phyloP scores from a whole-genome alignment of 495 filamentous ascomycete genomes.

The Aspergillus egyptiacus region DNA sequence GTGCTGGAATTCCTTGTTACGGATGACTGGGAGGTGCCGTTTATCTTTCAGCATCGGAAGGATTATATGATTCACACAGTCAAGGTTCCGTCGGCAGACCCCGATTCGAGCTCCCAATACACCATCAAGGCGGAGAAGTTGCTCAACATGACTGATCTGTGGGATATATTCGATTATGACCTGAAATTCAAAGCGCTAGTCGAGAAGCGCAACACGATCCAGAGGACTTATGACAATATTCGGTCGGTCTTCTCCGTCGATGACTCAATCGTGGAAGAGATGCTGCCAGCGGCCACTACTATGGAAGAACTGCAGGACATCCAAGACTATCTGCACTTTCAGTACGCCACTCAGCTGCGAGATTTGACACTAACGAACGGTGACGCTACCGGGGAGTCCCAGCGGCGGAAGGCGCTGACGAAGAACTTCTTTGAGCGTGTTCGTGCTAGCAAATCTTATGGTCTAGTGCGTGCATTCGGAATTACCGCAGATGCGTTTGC shows the following conservation, averaged over 20 bases:
- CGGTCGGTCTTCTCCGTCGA: constrained; percentile 46
- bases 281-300: constrained; percentile 64
- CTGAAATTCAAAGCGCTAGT: constrained; percentile 86
- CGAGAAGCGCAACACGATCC: constrained; percentile 80
- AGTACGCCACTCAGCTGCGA: constrained; percentile 76
- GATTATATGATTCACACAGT: constrained; percentile 94
- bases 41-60: constrained; percentile 95
- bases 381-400: constrained; percentile 39
- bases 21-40: constrained; percentile 90
- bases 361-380: constrained; percentile 61
- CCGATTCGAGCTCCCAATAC: constrained; percentile 60
- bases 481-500: constrained; percentile 85
- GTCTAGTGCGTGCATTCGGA: constrained; percentile 80
- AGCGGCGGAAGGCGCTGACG: constrained; percentile 74
- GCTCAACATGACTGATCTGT: constrained; percentile 85
- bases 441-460: constrained; percentile 69
- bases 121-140: constrained; percentile 78
- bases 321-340: constrained; percentile 95
- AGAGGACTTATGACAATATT: constrained; percentile 69
- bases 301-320: constrained; percentile 95
- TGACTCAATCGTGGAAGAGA: constrained; percentile 64
- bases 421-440: constrained; percentile 74
- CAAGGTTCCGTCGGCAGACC: constrained; percentile 56
- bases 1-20: constrained; percentile 92
- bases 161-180: constrained; percentile 90